Base-by-base conservation (phyloP, 257 asterid genomes). In the Verbena officinalis region DNA sequence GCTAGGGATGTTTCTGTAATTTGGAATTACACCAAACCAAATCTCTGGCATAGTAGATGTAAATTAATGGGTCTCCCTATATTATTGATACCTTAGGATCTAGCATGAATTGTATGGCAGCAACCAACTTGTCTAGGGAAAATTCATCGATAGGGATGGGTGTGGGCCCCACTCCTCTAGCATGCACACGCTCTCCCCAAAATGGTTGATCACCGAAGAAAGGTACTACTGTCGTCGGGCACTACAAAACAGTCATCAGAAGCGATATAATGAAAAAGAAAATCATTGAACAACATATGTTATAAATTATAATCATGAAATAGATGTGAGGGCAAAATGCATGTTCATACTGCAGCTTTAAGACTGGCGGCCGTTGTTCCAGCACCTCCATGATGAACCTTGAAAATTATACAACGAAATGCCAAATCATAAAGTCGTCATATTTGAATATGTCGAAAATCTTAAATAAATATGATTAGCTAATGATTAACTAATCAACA, bases 321-420 rank as follows among this genome's bases (percentile, higher is more conserved):
- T 31, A 54, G 33, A 8, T 13, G 1, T 50, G 45, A 14, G 13
- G 21, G 57, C 17, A 36, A 64, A 57, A 61, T 6, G n/a, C n/a
- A n/a, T n/a, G 67, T 31, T 7, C 34, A 54, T 83, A 86, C 98
- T 31, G 96, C 97, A 13, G 96, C 93, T 84, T 86, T 89, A 56
- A 92, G 96, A 59, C 98, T 95, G 14, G 98, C 97, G 39, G 97
- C 98, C 2, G 98, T 92, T 68, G 98, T 92, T 65, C 96, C 98
- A 43, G 98, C 97, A 42, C 98, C 97, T 58, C 98, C 98, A 62
- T 89, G 97, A 77, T 89, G 97, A 69, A 89, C 97, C 97, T 92
- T 73, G 33, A 33, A 71, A 54, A 71, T n/a, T 27, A 59, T 21
- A 11, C 30, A 76, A 56, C 45, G 36, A 76, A 27, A 51, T 38